A percentile compares a stretch with the other conserved stretches of the same genome.
Conservation (phyloP, 1,139 yeast genomes). For the Meyerozyma sp. region DNA sequence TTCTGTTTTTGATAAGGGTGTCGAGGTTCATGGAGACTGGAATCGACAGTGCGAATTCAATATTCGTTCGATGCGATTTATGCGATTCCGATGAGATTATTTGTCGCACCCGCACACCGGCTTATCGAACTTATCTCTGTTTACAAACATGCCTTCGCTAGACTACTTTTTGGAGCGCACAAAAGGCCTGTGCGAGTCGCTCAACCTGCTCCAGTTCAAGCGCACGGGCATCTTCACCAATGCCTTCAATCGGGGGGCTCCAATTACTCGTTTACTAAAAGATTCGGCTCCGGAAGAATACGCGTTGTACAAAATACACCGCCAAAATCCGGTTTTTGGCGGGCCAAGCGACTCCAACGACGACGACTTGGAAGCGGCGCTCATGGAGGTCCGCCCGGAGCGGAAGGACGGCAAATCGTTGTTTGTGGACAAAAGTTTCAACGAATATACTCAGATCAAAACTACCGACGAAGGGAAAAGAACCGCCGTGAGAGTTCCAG, state of each 20-base stretch:
- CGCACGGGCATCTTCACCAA: constrained; percentile 11
- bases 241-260: constrained; percentile 9
- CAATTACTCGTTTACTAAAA: constrained; percentile 9
- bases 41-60: too few species aligned
- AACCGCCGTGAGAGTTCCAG: constrained; percentile 23
- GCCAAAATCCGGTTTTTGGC: not conserved
- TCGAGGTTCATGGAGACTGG: not conserved
- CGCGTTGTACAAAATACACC: constrained; percentile 8
- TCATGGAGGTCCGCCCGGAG: constrained; percentile 20
- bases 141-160: constrained; percentile 18
- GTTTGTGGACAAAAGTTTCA: constrained; percentile 19
- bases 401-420: constrained; percentile 34
- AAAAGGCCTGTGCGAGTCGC: constrained; percentile 14
- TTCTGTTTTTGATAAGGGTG: constrained; percentile 16
- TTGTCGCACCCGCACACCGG: not conserved
- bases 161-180: constrained; percentile 20
- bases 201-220: constrained; percentile 5
- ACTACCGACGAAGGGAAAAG: constrained; percentile 6
- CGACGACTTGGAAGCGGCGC: constrained; percentile 4
- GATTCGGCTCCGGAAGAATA: constrained; percentile 9
- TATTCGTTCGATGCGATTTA: too few species aligned
- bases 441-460: constrained; percentile 12
- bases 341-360: not conserved
- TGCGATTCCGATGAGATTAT: too few species aligned
- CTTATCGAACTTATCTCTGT: constrained; percentile 3